Base-by-base conservation (phyloP, 345 rosid species). In the Hypericum perforatum region DNA sequence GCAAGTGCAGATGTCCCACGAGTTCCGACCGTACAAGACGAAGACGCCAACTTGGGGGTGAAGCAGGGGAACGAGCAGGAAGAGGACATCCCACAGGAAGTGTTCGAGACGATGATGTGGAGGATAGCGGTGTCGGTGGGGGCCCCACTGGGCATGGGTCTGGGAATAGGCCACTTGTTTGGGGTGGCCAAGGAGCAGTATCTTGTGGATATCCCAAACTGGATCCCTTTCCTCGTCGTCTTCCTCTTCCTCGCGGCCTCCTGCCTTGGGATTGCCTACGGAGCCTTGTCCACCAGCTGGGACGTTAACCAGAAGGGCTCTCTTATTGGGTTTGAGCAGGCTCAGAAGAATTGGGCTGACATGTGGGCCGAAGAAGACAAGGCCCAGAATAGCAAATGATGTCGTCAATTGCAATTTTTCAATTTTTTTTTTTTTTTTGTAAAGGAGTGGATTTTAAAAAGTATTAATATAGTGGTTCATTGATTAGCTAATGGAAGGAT, bases 221-320 rank as follows among this genome's bases (percentile, higher is more conserved):
- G 97, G 92, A 54, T 89, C 6, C 74, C 80, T 0, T 74, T 72
- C 61, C 8, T 60, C 54, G 73, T 90, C 0, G 61, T 76, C 43
- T 66, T 90, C 44, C 14, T 76, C 38, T 79, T 82, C 6, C 80
- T 86, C 52, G 88, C 86, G 12, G 54, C 82, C 3, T 84, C 95
- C 14, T 61, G 81, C 2, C 65, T 80, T 12, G 91, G 95, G 64
- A 66, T 86, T 42, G 94, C 90, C 16, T 90, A 86, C 15, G 95
- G 97, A 13, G 63, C 85, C 51, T 58, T 90, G 60, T 90, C 97
- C 39, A 63, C 86, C 2, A 84, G 90, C 61, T 65, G 80, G 79
- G 89, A 90, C 66, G 70, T 76, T n/a, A 60, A 77, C 41, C 63
- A 53, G 71, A 64, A 70, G 32, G 87, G 84, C 7, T 84, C 94